Evolutionary conservation across 2,329 filamentous ascomycete genomes (phyloP), one percentile per base, ranked within the genome.

Genomic region (Talaromyces sp.): DNA sequence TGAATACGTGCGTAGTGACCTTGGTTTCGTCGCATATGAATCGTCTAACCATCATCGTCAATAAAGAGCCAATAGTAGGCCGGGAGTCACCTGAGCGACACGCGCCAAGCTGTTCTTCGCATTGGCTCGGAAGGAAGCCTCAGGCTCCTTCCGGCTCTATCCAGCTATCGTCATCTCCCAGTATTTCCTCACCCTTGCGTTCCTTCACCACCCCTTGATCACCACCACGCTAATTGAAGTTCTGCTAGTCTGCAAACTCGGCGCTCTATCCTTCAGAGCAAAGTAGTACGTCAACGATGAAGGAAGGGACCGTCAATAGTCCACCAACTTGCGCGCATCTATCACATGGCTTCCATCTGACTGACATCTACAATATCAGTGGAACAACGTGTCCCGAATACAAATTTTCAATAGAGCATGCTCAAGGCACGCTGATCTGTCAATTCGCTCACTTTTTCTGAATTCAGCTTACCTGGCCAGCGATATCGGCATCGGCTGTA

Each of bases 311-410:
- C 47, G 16, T 43, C 60, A 43, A 62, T 62, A 63, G 50, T 73
- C 0, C 74, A 78, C 19, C 49, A 16, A 52, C n/a, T 8, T 16
- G 27, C 49, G 14, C 33, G 24, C 33, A 56, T 56, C 33, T 37
- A 37, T 56, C 52, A 56, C 52, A 56, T 56, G 52, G 52, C 52
- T 56, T 56, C 52, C 52, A 56, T 33, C 33, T 37, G 52, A 56
- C 52, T 54, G 52, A 39, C 52, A 14, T 14, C 19, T 22, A 14
- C 14, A n/a, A 31, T 2, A 1, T 10, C 7, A 31, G 8, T 31
- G 31, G 2, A 33, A 52, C n/a, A 8, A n/a, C 27, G 49, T 9
- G 37, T 37, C n/a, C 27, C n/a, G 52, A 56, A 56, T 22, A 37
- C 35, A 33, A 16, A n/a, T 19, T 35, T n/a, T n/a, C 49, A 19